Evolutionary conservation across 2,329 filamentous ascomycete genomes (phyloP), one percentile per base, ranked within the genome.

Genomic region (Magnaporthales sp.): DNA sequence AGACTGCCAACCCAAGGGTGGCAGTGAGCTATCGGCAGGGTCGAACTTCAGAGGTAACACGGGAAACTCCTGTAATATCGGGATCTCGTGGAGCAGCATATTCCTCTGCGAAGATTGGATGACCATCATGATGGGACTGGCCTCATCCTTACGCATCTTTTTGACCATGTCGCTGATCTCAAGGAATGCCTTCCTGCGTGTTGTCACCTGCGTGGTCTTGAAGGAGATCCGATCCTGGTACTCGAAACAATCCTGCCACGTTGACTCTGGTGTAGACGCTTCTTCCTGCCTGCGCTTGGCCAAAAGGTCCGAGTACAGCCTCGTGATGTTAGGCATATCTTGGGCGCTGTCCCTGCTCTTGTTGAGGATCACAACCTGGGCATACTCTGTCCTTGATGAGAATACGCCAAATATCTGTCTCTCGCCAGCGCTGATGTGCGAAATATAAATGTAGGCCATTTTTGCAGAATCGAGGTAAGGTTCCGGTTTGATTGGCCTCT

Each of bases 351-450:
- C 93, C 71, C 89, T 89, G 62, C 85, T 88, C 73, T 89, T 91
- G 74, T 95, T 93, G 51, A 97, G 83, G n/a, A 97, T 90, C 64
- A 98, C 84, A 64, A 99, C 86, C 72, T 97, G 87, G 0, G 93
- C 95, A 72, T 95, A 88, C 13, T 88, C 84, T 69, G 86, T 89
- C 0, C 87, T 86, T 0, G 92, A 94, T 0, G 94, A 98, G 77
- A 99, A 97, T 5, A 99, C 77, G 0, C 92, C 93, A 75, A 97
- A 98, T 65, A 99, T 89, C 73, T 99, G 93, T 46, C 92, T 86
- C 67, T 99, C 94, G 3, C 93, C 93, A 13, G 93, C 89, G 61
- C 90, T 89, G 73, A 99, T 90, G 77, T 99, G 95, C 67, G 97
- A 97, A 30, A 99, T 81, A 74, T 95, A 97, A 66, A 98, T 83